phyloP scores from a whole-genome alignment of 352 stramenopile species.

The Globisporangium nagaii region DNA sequence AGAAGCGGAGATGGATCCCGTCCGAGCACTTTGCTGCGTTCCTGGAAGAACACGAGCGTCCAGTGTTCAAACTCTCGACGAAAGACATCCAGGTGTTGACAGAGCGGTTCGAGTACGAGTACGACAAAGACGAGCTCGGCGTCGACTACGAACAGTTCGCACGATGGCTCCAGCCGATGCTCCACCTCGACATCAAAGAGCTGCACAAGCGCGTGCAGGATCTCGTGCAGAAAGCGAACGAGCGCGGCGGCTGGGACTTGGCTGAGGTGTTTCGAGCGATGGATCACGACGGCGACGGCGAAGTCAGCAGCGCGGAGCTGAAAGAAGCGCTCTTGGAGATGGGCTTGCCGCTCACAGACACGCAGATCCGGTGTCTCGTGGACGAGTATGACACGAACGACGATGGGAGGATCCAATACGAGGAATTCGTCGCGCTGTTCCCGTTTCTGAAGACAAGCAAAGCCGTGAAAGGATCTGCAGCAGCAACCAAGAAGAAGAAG shows the following conservation, averaged over 20 bases:
- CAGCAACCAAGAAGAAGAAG: constrained; percentile 2
- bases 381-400: constrained; percentile 58
- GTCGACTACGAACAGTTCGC: constrained; percentile 72
- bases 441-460: constrained; percentile 4
- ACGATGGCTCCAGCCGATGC: constrained; percentile 55
- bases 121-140: constrained; percentile 39
- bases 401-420: constrained; percentile 60
- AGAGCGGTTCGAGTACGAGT: constrained; percentile 69
- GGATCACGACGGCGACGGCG: constrained; percentile 45
- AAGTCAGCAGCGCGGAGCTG: constrained; percentile 45
- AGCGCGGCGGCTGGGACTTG: constrained; percentile 39
- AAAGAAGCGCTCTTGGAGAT: constrained; percentile 58
- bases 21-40: constrained; percentile 31
- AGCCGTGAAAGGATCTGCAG: not conserved
- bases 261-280: constrained; percentile 55
- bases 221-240: constrained; percentile 32
- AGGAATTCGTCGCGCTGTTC: constrained; percentile 53
- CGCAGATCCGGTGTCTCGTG: constrained; percentile 52
- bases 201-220: constrained; percentile 44
- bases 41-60: constrained; percentile 17
- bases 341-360: constrained; percentile 58
- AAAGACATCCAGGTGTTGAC: constrained; percentile 31
- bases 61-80: constrained; percentile 31
- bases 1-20: constrained; percentile 45
- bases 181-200: constrained; percentile 56